Evolutionary conservation across 148 eudicot species (phyloP).

Genomic region (Euryodendron excelsum): DNA sequence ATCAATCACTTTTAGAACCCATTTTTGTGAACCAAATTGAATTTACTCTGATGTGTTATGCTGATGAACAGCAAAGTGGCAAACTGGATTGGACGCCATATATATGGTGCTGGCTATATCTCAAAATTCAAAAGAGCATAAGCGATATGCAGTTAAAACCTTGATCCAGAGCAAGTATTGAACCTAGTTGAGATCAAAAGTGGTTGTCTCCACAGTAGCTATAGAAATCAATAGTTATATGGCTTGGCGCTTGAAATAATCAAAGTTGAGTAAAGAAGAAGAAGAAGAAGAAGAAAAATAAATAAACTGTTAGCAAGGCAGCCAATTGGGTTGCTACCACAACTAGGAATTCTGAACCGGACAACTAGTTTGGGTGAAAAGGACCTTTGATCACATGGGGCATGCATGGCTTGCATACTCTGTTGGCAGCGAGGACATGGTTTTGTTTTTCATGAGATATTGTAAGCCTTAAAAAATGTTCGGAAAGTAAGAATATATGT

Average conservation of each 20-base stretch:
- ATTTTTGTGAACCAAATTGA: not conserved
- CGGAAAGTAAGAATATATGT: no score
- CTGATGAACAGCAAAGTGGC: not conserved
- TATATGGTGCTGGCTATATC: not conserved
- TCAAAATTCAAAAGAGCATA: not conserved
- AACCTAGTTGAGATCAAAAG: not conserved
- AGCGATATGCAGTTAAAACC: not conserved
- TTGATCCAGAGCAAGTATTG: not conserved
- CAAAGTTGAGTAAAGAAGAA: not conserved
- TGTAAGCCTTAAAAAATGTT: not conserved
- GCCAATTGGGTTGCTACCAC: not conserved
- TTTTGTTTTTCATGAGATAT: not conserved
- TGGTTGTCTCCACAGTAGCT: not conserved
- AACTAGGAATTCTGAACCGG: not conserved
- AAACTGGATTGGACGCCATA: not conserved
- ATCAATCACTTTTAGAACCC: not conserved
- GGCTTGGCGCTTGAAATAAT: not conserved
- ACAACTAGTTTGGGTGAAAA: not conserved
- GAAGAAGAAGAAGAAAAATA: not conserved
- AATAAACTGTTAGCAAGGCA: not conserved
- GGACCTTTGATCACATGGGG: not conserved
- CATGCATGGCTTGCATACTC: not conserved
- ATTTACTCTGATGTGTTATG: not conserved
- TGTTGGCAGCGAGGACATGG: not conserved
- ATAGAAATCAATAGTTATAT: not conserved